Base-by-base conservation (phyloP, 1,284 basidiomycete genomes). In the Earliella scabrosa region DNA sequence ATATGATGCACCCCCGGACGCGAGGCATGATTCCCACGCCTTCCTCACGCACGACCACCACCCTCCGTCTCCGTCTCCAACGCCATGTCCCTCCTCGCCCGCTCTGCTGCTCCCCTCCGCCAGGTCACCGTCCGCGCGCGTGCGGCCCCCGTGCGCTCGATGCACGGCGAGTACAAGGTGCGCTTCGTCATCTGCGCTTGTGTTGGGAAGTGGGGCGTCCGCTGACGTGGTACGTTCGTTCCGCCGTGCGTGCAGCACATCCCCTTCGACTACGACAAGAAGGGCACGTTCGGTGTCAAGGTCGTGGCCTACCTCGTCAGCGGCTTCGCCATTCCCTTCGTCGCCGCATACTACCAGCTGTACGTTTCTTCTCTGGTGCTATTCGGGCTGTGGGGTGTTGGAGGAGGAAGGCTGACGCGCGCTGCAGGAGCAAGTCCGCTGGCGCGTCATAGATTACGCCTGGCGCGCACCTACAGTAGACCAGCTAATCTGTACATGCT, bases 271-370 rank as follows among this genome's bases (percentile, higher is more conserved):
- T 82, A 79, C 49, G 66, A 77, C 49, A 83, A 81, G 68, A 89
- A 83, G 71, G 68, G 65, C 29, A 61, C 71, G 4, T 91, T 89
- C 63, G 90, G 75, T 14, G 41, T 76, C 57, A 92, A 90, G 73
- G 65, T 89, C 39, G 65, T 71, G 23, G 58, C 74, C 13, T 89
- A 82, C 71, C 75, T 91, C 53, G 39, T 72, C 14, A 53, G 73
- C 18, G 89, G 89, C 20, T 90, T 91, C 68, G 70, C 78, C 55
- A 80, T 91, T 59, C 90, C 90, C 29, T 85, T 90, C 70, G 61
- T 80, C 54, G 88, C 88, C 3, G 74, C 82, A 9, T 71, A 66
- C 34, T 85, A 80, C 67, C 88, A 90, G 72, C 62, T 92, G 90
- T 92, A 66, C 63, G 90, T 66, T 9, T 76, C 2, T 14, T n/a